phyloP scores from a whole-genome alignment of 352 stramenopile genomes.

The Achlya hypogyna region DNA sequence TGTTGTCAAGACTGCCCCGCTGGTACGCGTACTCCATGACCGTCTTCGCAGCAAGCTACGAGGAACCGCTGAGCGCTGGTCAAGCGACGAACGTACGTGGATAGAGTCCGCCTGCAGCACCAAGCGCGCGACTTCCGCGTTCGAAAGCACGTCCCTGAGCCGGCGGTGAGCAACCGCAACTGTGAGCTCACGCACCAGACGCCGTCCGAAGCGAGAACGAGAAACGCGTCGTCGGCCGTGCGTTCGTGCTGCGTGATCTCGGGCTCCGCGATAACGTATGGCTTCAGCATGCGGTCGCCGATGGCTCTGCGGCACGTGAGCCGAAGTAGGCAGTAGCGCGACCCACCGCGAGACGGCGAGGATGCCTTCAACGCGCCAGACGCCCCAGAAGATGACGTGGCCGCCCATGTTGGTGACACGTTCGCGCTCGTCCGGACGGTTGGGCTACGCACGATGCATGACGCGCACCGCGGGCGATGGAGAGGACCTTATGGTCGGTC shows the following conservation, averaged over 20 bases:
- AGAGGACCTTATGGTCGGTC: slow-evolving; percentile 67
- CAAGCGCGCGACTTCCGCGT: slow-evolving; percentile 75
- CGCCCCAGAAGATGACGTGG: slow-evolving; percentile 85
- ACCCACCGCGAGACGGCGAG: slow-evolving; percentile 77
- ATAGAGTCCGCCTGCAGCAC: slow-evolving; percentile 42
- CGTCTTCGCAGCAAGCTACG: slow-evolving; percentile 55
- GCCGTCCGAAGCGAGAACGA: slow-evolving; percentile 86
- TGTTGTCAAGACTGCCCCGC: slow-evolving; percentile 84
- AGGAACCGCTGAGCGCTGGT: slow-evolving; percentile 21
- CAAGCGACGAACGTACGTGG: neutral
- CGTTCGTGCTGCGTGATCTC: slow-evolving; percentile 69
- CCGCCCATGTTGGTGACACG: slow-evolving; percentile 84
- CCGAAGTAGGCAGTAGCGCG: neutral
- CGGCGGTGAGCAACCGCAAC: neutral
- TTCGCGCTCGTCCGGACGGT: slow-evolving; percentile 82
- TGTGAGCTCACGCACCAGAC: slow-evolving; percentile 41
- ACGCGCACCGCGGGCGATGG: neutral
- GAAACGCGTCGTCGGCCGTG: slow-evolving; percentile 59
- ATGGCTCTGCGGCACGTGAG: slow-evolving; percentile 41
- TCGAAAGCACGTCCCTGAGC: slow-evolving; percentile 69
- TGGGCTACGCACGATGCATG: slow-evolving; percentile 33
- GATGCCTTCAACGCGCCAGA: slow-evolving; percentile 91
- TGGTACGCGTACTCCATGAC: slow-evolving; percentile 83
- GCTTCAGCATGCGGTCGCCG: slow-evolving; percentile 88
- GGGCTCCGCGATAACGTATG: slow-evolving; percentile 86